A percentile compares a stretch with the other conserved stretches of the same genome.
Conservation (phyloP, 768 basidiomycete genomes). For the Gelatoporia subvermispora region DNA sequence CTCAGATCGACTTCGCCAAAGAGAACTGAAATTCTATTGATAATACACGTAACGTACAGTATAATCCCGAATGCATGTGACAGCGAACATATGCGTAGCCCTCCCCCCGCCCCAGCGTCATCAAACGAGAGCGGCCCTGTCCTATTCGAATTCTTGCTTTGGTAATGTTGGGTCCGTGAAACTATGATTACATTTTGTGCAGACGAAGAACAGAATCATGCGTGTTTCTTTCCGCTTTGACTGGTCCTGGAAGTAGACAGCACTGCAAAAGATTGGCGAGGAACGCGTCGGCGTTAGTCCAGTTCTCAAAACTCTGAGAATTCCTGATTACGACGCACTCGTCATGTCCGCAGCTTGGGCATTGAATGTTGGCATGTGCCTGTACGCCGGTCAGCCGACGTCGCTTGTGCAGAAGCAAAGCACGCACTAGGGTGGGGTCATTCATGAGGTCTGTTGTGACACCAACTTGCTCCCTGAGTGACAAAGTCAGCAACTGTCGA, state of each 20-base stretch:
- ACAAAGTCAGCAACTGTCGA: constrained; percentile 1
- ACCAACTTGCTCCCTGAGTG: constrained; percentile 82
- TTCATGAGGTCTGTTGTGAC: constrained; percentile 83
- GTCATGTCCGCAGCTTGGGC: constrained; percentile 76
- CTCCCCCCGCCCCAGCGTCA: too few relatives aligned
- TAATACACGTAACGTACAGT: too few relatives aligned
- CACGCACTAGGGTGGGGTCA: constrained; percentile 80
- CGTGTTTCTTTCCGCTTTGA: constrained; percentile 94
- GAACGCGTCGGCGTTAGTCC: not conserved
- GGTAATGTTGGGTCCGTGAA: constrained; percentile 59
- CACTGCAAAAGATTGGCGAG: too few relatives aligned
- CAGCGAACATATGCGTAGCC: too few relatives aligned
- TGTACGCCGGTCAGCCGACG: constrained; percentile 24
- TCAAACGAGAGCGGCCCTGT: not conserved
- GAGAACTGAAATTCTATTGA: too few relatives aligned
- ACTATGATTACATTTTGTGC: constrained; percentile 72
- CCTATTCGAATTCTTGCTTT: constrained; percentile 1
- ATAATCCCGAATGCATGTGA: too few relatives aligned
- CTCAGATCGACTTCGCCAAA: too few relatives aligned
- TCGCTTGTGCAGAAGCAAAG: not conserved
- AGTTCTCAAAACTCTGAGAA: too few relatives aligned
- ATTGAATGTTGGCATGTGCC: constrained; percentile 81
- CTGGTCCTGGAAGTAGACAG: constrained; percentile 95
- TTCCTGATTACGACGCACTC: too few relatives aligned
- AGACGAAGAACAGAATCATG: constrained; percentile 92